These are phyloP conservation scores for Asterochloris sp. DNA, from an alignment of 139 green algal species.

Conservation along the genomic window DNA sequence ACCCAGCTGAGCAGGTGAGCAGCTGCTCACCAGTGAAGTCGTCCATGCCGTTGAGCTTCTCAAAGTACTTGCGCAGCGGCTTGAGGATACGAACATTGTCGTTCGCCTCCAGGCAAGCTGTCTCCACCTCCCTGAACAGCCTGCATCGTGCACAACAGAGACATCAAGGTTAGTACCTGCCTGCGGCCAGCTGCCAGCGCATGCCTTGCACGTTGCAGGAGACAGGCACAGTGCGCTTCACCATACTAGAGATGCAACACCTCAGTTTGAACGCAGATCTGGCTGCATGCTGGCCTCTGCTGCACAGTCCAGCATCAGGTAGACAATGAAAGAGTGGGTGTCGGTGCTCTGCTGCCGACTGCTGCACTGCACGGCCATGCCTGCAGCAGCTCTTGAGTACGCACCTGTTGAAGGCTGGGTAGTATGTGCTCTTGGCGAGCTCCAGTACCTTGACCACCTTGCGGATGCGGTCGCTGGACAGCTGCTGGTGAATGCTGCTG, in stretches of 20 bases:
- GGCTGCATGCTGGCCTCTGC: neutral
- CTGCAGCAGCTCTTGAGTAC: too few species aligned
- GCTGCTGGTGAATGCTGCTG: constrained; percentile 80
- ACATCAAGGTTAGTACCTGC: too few species aligned
- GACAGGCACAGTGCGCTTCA: too few species aligned
- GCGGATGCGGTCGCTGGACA: constrained; percentile 50
- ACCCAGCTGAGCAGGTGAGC: constrained; percentile 25
- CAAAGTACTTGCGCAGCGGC: constrained; percentile 69
- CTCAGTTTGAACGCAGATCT: neutral
- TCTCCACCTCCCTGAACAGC: constrained; percentile 56
- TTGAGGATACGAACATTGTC: constrained; percentile 80
- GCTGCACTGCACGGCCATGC: too few species aligned
- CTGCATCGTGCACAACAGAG: neutral
- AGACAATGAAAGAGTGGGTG: too few species aligned
- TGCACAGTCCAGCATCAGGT: neutral
- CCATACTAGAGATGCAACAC: too few species aligned
- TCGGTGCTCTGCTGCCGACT: too few species aligned
- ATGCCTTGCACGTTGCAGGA: too few species aligned
- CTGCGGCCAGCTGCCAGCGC: too few species aligned
- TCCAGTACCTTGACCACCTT: constrained; percentile 78
- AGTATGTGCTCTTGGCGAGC: constrained; percentile 72
- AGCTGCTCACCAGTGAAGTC: constrained; percentile 55
- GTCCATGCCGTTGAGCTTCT: constrained; percentile 77
- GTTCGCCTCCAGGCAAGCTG: constrained; percentile 62
- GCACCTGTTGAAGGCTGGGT: constrained; percentile 61